These are phyloP conservation scores for Exsudoporus floridanus DNA, from an alignment of 1,284 basidiomycete species.

Conservation along the genomic window DNA sequence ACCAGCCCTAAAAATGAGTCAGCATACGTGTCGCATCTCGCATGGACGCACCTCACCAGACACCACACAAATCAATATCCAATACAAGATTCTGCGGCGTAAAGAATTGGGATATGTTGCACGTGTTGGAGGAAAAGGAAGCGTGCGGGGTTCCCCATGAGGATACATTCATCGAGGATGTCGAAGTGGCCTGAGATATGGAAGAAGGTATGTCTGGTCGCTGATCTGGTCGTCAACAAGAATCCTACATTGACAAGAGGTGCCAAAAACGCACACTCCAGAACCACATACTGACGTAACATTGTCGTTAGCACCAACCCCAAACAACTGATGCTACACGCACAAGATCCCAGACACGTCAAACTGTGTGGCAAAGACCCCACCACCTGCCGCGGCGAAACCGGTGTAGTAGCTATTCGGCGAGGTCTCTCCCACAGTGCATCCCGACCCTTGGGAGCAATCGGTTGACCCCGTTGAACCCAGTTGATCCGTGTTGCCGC, in stretches of 20 bases:
- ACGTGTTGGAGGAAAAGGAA: constrained; percentile 44
- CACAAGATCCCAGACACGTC: constrained; percentile 58
- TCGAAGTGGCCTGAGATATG: constrained; percentile 39
- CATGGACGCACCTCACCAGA: constrained; percentile 39
- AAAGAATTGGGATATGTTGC: constrained; percentile 51
- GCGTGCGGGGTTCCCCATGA: constrained; percentile 57
- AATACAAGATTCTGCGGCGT: constrained; percentile 52
- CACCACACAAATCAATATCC: constrained; percentile 59
- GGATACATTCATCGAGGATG: constrained; percentile 49
- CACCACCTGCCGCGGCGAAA: constrained; percentile 68
- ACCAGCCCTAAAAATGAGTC: constrained; percentile 41
- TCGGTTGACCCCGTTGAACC: constrained; percentile 40
- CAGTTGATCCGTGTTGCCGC: constrained; percentile 31
- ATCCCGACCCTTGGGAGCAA: constrained; percentile 58
- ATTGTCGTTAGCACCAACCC: constrained; percentile 2
- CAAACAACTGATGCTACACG: constrained; percentile 37
- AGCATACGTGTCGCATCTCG: not conserved
- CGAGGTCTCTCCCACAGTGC: constrained; percentile 58
- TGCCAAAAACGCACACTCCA: constrained; percentile 57
- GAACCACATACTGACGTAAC: constrained; percentile 63
- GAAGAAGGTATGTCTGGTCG: constrained; percentile 45
- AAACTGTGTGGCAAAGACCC: constrained; percentile 71
- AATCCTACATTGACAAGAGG: not conserved
- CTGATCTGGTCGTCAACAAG: constrained; percentile 29
- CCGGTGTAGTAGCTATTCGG: constrained; percentile 56